phyloP scores from a whole-genome alignment of 2,329 filamentous ascomycete genomes.

The Gnomoniopsis smithogilvyi region DNA sequence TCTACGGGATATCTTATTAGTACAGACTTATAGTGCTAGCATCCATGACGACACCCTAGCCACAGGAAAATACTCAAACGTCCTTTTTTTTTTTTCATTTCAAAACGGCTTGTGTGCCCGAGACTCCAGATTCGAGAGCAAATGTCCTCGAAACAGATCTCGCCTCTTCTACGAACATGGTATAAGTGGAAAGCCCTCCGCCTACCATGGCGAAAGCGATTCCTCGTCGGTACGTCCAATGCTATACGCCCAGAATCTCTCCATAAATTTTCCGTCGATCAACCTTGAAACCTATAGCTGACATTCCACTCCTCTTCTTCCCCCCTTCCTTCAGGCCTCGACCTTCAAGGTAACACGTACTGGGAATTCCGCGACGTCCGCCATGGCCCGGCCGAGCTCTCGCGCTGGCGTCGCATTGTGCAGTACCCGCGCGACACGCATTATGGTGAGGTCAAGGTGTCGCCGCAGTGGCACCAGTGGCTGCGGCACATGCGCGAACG shows the following conservation, averaged over 20 bases:
- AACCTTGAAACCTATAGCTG: neutral
- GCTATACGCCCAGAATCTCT: conserved; percentile 2
- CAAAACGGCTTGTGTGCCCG: neutral
- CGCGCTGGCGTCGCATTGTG: conserved; percentile 61
- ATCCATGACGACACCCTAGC: neutral
- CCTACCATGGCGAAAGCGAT: conserved; percentile 61
- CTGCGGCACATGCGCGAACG: conserved; percentile 55
- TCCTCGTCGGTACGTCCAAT: conserved; percentile 53
- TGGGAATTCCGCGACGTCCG: conserved; percentile 62
- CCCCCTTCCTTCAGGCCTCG: conserved; percentile 45
- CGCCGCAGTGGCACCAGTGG: conserved; percentile 68
- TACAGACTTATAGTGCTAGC: neutral
- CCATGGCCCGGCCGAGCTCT: conserved; percentile 27
- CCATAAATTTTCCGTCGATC: neutral
- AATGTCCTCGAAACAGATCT: conserved; percentile 37
- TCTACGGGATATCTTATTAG: neutral
- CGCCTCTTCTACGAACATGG: conserved; percentile 44
- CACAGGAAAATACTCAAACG: neutral
- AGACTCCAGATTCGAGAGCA: neutral
- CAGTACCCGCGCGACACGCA: conserved; percentile 53
- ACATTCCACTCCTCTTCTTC: neutral
- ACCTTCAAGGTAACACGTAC: conserved; percentile 65
- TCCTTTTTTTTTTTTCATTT: neutral
- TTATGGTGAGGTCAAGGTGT: conserved; percentile 52
- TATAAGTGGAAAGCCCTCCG: conserved; percentile 60